These are phyloP conservation scores for Patellaria atrata DNA, from an alignment of 495 filamentous ascomycete genomes.

Conservation along the genomic window DNA sequence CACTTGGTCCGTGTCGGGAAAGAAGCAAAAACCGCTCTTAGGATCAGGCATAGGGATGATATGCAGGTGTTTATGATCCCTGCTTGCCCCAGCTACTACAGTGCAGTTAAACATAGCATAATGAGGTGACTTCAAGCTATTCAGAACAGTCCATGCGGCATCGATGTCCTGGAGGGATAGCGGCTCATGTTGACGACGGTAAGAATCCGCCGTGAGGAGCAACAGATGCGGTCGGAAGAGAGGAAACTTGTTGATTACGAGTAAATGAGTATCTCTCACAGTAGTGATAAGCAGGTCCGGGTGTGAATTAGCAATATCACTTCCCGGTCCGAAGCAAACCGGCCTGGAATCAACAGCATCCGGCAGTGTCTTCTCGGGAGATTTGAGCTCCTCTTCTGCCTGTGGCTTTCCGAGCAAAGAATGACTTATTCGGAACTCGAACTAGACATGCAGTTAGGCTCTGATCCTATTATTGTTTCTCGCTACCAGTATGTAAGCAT, in stretches of 20 bases:
- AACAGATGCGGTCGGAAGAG: constrained; percentile 9
- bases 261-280: constrained; percentile 5
- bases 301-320: constrained; percentile 10
- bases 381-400: constrained; percentile 1
- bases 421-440: constrained; percentile 12
- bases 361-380: constrained; percentile 1
- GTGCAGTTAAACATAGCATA: constrained; percentile 12
- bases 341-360: no score
- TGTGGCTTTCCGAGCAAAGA: constrained; percentile 6
- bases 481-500: background rate
- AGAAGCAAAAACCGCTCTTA: constrained; percentile 1
- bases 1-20: background rate
- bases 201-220: constrained; percentile 6
- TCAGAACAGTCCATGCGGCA: constrained; percentile 5
- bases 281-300: constrained; percentile 3
- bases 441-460: background rate
- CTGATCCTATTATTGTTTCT: background rate
- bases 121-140: background rate
- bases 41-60: constrained; percentile 4
- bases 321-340: constrained; percentile 11
- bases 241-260: constrained; percentile 7
- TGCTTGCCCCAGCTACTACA: constrained; percentile 4
- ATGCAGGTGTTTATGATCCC: constrained; percentile 12
- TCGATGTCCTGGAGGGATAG: constrained; percentile 6
- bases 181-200: constrained; percentile 9